Evolutionary conservation across 345 rosid genomes (phyloP).

Genomic region (Dimocarpus longan): DNA sequence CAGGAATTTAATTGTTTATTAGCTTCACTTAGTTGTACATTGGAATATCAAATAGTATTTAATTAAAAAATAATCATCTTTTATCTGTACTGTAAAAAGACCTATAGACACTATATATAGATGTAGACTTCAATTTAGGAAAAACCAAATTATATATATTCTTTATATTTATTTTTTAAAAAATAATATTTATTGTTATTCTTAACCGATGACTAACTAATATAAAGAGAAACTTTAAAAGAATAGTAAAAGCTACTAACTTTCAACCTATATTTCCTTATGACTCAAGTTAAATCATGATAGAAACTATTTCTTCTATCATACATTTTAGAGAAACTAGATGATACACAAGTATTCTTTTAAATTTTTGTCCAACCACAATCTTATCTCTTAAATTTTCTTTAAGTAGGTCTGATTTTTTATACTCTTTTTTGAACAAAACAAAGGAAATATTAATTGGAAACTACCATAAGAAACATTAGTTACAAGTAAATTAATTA

Average conservation of each 20-base stretch:
- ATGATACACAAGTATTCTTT: background rate
- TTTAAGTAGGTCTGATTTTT: conserved; percentile 26
- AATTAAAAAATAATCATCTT: too few relatives aligned
- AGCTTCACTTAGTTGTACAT: too few relatives aligned
- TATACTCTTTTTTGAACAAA: background rate
- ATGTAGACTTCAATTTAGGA: background rate
- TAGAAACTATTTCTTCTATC: background rate
- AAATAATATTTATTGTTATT: background rate
- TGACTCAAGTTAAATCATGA: background rate
- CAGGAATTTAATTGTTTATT: too few relatives aligned
- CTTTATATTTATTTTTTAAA: too few relatives aligned
- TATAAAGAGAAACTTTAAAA: background rate
- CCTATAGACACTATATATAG: too few relatives aligned
- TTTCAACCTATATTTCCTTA: background rate
- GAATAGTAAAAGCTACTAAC: background rate
- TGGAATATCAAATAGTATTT: too few relatives aligned
- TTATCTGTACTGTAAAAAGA: too few relatives aligned
- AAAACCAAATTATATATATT: too few relatives aligned
- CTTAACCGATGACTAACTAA: background rate
- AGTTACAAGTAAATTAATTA: background rate
- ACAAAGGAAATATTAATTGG: background rate
- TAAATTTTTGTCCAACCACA: background rate
- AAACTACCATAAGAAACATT: background rate
- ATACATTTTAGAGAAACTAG: background rate
- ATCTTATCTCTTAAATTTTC: background rate